Evolutionary conservation across 331 rosid species (phyloP).

Genomic region (Telfairia occidentalis): DNA sequence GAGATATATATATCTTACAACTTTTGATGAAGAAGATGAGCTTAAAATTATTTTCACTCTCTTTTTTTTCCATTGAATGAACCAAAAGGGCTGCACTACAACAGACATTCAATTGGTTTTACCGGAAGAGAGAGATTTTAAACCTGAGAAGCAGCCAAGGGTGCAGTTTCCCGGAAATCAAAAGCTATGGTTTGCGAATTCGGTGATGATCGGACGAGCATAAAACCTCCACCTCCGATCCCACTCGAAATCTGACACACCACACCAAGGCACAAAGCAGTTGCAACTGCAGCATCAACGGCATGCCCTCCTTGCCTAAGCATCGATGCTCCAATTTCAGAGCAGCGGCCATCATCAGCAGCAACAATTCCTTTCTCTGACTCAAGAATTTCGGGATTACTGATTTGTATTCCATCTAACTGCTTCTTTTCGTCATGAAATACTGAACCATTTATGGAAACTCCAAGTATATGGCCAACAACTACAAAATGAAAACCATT

Average conservation of each 20-base stretch:
- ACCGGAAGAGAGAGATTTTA: conserved; percentile 13
- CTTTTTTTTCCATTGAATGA: no score
- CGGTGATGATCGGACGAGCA: conserved; percentile 56
- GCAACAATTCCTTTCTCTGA: conserved; percentile 77
- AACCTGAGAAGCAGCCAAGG: conserved; percentile 83
- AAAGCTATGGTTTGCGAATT: conserved; percentile 49
- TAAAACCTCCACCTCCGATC: conserved; percentile 89
- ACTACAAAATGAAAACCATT: conserved; percentile 22
- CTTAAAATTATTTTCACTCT: no score
- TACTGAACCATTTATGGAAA: conserved; percentile 20
- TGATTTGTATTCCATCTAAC: neutral
- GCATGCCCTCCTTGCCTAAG: conserved; percentile 86
- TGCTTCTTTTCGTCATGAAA: conserved; percentile 15
- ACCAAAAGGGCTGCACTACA: neutral
- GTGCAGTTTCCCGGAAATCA: conserved; percentile 91
- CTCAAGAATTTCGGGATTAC: conserved; percentile 29
- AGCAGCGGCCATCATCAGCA: conserved; percentile 83
- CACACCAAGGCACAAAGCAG: conserved; percentile 76
- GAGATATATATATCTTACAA: conserved; percentile 4
- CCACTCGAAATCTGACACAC: conserved; percentile 68
- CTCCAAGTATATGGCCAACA: conserved; percentile 31
- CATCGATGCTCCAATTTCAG: conserved; percentile 59
- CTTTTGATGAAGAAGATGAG: no score
- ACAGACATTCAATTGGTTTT: conserved; percentile 9
- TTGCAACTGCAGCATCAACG: conserved; percentile 90